Evolutionary conservation across 2,329 filamentous ascomycete genomes (phyloP).

Genomic region (Fusarium pseudocircinatum): DNA sequence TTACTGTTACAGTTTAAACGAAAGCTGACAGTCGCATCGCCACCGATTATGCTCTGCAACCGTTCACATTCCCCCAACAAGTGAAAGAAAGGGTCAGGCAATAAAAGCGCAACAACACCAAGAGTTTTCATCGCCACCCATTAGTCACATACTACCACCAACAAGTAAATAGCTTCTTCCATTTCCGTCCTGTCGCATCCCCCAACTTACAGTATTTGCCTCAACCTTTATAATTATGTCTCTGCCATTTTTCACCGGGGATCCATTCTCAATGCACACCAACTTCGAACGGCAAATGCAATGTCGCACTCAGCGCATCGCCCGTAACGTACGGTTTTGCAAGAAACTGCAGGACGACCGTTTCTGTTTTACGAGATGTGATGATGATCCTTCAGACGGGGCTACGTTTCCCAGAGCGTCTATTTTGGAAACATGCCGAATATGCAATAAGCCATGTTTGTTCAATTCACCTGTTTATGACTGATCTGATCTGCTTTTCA

Average conservation of each 20-base stretch:
- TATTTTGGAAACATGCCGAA: constrained; percentile 14
- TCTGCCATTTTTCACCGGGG: background rate
- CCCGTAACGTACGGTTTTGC: constrained; percentile 4
- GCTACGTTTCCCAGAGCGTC: background rate
- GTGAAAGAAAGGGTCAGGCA: background rate
- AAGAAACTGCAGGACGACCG: constrained; percentile 3
- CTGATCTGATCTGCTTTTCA: background rate
- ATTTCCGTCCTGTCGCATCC: constrained; percentile 17
- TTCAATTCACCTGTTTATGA: background rate
- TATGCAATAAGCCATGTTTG: constrained; percentile 1
- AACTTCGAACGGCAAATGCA: background rate
- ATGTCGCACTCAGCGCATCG: constrained; percentile 3
- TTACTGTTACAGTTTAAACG: background rate
- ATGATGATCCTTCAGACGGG: background rate
- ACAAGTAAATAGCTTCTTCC: constrained; percentile 16
- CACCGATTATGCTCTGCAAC: constrained; percentile 9
- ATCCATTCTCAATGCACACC: constrained; percentile 9
- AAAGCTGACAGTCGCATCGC: constrained; percentile 12
- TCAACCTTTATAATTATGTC: background rate
- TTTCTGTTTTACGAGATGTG: constrained; percentile 9
- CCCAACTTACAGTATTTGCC: background rate
- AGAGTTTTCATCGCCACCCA: constrained; percentile 24
- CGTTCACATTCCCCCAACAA: constrained; percentile 1
- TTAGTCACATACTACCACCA: constrained; percentile 19
- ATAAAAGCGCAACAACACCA: constrained; percentile 17